Base-by-base conservation (phyloP, 176 grass and related monocot species). In the Dendrocalamus sinicus region DNA sequence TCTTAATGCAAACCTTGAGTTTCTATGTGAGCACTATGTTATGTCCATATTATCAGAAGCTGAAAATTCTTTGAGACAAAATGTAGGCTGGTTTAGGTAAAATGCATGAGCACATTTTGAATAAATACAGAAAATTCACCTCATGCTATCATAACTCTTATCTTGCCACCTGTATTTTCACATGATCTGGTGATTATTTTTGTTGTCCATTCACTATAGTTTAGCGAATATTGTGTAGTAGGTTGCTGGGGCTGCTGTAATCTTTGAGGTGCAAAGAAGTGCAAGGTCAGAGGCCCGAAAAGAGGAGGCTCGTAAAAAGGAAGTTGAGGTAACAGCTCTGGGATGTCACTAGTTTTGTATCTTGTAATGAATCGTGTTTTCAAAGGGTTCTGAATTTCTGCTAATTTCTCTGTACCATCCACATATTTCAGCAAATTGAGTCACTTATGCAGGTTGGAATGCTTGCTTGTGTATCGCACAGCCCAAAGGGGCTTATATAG, bases 201-300 rank as follows among this genome's bases (percentile, higher is more conserved):
- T 71, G 9, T 23, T 73, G 30, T 6, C 14, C 71, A 41, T 52
- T 75, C 44, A 60, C 48, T 84, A 40, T 50, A 80, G 15, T 55
- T 83, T 77, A 44, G 44, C 37, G 46, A 86, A 57, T 45, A 50
- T 86, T 83, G 66, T 83, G 30, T 91, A 81, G 76, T 89, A 91
- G 92, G 92, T 94, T 84, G 89, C 83, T 85, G 92, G 86, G 7
- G 87, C 52, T 82, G 92, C 84, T 71, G 82, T 94, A 30, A 89
- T 91, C 37, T 94, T 85, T 89, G 89, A 94, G 81, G 92, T 94
- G 71, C 92, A 94, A 87, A 91, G 92, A 91, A 91, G 89, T 85
- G 89, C 92, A 75, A 89, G 89, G 39, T 94, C 92, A 12, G 92
- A 94, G 70, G 76, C 84, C 52, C 74, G 89, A 43, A 94, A 94